These are phyloP conservation scores for Heliocybe sulcata DNA, from an alignment of 1,284 basidiomycete genomes.

Conservation along the genomic window DNA sequence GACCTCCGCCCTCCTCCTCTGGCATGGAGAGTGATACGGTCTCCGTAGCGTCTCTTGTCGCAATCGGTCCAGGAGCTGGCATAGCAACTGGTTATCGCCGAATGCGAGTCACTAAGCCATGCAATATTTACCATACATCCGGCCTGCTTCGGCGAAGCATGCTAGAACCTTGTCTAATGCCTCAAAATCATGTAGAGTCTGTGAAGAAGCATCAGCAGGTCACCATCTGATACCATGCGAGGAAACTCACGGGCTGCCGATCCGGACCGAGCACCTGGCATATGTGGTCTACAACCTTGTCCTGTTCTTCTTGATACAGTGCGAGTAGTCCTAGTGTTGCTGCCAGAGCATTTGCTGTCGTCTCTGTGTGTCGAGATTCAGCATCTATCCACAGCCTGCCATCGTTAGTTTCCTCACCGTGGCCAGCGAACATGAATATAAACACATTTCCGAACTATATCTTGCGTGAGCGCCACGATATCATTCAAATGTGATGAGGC, in stretches of 20 bases:
- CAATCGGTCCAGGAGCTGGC: background rate
- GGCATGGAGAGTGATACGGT: background rate
- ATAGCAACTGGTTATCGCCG: background rate
- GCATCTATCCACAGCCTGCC: background rate
- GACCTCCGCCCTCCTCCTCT: conserved; percentile 2
- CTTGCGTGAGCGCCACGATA: background rate
- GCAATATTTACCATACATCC: background rate
- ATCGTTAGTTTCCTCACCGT: conserved; percentile 3
- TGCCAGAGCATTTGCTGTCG: conserved; percentile 27
- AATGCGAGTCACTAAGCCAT: background rate
- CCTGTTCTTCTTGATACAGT: conserved; percentile 29
- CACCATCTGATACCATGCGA: background rate
- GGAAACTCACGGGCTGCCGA: background rate
- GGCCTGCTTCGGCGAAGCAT: background rate
- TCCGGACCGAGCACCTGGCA: conserved; percentile 3
- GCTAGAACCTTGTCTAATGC: background rate
- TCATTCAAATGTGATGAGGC: background rate
- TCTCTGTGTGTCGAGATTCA: conserved; percentile 15
- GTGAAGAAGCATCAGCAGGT: background rate
- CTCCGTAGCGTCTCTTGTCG: background rate
- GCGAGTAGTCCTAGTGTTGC: conserved; percentile 27
- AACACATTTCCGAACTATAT: conserved; percentile 11
- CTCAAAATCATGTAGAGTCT: background rate
- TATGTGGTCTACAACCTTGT: conserved; percentile 25
- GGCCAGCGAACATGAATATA: conserved; percentile 11